Evolutionary conservation across 2,329 filamentous ascomycete genomes (phyloP).

Genomic region (Pseudocercospora macadamiae): DNA sequence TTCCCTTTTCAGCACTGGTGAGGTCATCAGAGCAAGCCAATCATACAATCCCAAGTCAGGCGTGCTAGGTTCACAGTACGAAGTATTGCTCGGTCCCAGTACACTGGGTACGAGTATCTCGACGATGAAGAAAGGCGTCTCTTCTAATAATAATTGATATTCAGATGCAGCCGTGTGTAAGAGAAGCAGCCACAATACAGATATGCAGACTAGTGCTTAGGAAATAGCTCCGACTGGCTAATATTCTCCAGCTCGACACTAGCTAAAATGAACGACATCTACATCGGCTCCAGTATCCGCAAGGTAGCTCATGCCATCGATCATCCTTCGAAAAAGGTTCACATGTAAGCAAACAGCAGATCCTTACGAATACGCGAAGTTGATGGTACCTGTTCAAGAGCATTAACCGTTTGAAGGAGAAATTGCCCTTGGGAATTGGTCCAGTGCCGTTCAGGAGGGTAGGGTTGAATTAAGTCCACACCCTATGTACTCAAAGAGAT

Average conservation of each 20-base stretch:
- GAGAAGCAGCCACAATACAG: too few species aligned
- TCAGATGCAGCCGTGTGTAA: too few species aligned
- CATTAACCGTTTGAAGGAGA: too few species aligned
- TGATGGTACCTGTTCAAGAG: too few species aligned
- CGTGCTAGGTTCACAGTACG: too few species aligned
- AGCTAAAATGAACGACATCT: conserved; percentile 6
- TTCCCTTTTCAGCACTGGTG: background rate
- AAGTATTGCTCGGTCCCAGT: background rate
- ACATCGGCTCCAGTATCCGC: conserved; percentile 30
- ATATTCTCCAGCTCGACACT: background rate
- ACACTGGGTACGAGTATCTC: background rate
- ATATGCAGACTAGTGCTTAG: background rate
- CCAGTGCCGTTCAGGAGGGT: background rate
- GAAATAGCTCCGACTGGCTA: background rate
- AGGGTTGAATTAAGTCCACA: background rate
- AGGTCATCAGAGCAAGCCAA: background rate
- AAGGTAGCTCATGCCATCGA: too few species aligned
- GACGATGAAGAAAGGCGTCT: too few species aligned
- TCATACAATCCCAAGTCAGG: background rate
- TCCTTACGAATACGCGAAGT: background rate
- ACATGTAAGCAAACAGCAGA: background rate
- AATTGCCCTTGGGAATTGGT: too few species aligned
- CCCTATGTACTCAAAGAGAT: conserved; percentile 6
- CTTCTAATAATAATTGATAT: background rate
- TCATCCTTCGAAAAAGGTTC: too few species aligned